A percentile compares a stretch with the other conserved stretches of the same genome.
These are phyloP conservation scores for Xylaria sp. DNA, from an alignment of 2,329 filamentous ascomycete species.

Conservation along the genomic window DNA sequence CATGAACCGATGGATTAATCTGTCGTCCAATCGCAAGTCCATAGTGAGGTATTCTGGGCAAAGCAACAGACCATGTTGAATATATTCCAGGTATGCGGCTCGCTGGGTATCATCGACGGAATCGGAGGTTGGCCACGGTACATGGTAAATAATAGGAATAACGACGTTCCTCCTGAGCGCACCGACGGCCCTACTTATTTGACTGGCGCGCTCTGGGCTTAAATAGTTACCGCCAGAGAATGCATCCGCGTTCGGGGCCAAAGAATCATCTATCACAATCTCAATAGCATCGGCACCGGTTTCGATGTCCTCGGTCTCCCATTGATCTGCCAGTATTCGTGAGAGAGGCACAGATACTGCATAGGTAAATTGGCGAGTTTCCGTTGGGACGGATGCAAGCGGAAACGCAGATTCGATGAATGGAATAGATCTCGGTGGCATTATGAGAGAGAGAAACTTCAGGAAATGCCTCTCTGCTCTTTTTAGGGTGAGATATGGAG, in stretches of 20 bases:
- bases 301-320: slow-evolving; percentile 72
- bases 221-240: background rate
- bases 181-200: slow-evolving; percentile 68
- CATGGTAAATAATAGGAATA: slow-evolving; percentile 66
- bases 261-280: slow-evolving; percentile 58
- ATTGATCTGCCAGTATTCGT: slow-evolving; percentile 60
- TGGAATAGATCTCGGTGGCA: slow-evolving; percentile 63
- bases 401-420: slow-evolving; percentile 73
- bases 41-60: slow-evolving; percentile 71
- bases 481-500: slow-evolving; percentile 74
- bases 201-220: slow-evolving; percentile 53
- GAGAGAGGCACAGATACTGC: slow-evolving; percentile 71
- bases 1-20: slow-evolving; percentile 61
- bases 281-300: slow-evolving; percentile 75
- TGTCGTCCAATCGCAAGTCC: slow-evolving; percentile 67
- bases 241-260: background rate
- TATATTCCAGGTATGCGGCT: slow-evolving; percentile 62
- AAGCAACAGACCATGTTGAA: slow-evolving; percentile 69
- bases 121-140: slow-evolving; percentile 51
- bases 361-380: slow-evolving; percentile 72
- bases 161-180: slow-evolving; percentile 71
- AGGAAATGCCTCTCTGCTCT: slow-evolving; percentile 75
- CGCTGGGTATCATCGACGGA: slow-evolving; percentile 41
- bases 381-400: slow-evolving; percentile 67
- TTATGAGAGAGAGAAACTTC: slow-evolving; percentile 72